A percentile compares a stretch with the other conserved stretches of the same genome.
These are phyloP conservation scores for Penicillium cosmopolitanum DNA, from an alignment of 495 filamentous ascomycete genomes.

Conservation along the genomic window DNA sequence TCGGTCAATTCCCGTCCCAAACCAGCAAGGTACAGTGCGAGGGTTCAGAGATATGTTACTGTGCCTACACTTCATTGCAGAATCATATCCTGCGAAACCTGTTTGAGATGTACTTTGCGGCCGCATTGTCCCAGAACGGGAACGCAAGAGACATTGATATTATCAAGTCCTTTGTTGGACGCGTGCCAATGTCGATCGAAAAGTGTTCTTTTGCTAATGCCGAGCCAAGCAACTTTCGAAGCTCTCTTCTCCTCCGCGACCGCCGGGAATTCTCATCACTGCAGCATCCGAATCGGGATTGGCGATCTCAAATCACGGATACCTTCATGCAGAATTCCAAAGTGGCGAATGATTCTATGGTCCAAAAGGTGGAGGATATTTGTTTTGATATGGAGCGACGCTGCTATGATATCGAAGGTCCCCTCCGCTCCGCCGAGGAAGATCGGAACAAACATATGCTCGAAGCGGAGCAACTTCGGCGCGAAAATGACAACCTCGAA, in stretches of 20 bases:
- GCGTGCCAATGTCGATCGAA: constrained; percentile 14
- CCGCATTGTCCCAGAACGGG: constrained; percentile 19
- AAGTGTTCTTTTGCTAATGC: constrained; percentile 27
- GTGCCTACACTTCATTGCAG: constrained; percentile 23
- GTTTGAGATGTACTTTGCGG: constrained; percentile 31
- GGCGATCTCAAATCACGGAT: constrained; percentile 46
- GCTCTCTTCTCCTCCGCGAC: constrained; percentile 13
- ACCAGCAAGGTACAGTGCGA: constrained; percentile 26
- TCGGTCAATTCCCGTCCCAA: constrained; percentile 28
- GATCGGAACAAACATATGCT: constrained; percentile 41
- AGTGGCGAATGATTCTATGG: constrained; percentile 41
- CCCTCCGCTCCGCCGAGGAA: constrained; percentile 47
- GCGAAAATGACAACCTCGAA: constrained; percentile 33
- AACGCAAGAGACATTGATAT: constrained; percentile 13
- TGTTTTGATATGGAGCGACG: constrained; percentile 60
- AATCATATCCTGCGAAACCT: constrained; percentile 37
- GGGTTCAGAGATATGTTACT: constrained; percentile 24
- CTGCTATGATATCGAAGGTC: constrained; percentile 53
- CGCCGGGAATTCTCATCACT: constrained; percentile 11
- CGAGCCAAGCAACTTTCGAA: constrained; percentile 18
- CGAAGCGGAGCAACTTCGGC: constrained; percentile 32
- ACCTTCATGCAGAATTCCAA: constrained; percentile 39
- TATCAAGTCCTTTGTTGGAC: constrained; percentile 23
- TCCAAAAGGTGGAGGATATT: constrained; percentile 52
- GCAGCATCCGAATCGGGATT: constrained; percentile 38